Percentiles rank a stretch among this genome's conserved stretches.
Conservation (phyloP, 139 green algal species). For the Tetraselmis striata region DNA sequence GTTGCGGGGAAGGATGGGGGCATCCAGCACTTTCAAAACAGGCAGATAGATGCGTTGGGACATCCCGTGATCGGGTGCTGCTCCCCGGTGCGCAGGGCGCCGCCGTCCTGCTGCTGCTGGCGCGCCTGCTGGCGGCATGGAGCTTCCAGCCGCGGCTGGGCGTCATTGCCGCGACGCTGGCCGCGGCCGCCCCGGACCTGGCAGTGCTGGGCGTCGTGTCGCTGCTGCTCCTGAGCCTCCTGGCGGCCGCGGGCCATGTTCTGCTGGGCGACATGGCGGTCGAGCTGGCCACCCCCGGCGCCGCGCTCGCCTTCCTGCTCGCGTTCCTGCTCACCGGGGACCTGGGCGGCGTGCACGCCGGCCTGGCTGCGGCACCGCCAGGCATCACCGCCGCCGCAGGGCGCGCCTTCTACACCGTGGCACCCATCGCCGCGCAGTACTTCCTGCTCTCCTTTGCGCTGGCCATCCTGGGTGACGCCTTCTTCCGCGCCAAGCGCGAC, state of each 20-base stretch:
- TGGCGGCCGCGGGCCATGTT: neutral
- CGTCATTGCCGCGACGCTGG: neutral
- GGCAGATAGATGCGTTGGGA: no score
- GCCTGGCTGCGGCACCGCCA: neutral
- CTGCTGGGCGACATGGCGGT: neutral
- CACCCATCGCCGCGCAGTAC: neutral
- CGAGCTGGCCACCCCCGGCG: neutral
- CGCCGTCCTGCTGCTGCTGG: neutral
- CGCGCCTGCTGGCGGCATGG: neutral
- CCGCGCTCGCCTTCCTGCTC: neutral
- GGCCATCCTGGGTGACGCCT: neutral
- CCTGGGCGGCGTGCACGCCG: neutral
- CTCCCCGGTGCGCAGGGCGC: neutral
- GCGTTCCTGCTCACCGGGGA: neutral
- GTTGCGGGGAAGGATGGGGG: no score
- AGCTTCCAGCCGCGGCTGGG: neutral
- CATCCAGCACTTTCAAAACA: no score
- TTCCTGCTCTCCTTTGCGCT: neutral
- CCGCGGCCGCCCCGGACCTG: neutral
- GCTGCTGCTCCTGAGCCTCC: neutral
- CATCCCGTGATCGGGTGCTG: no score
- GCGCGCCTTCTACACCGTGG: neutral
- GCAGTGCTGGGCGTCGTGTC: neutral
- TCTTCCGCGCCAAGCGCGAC: neutral
- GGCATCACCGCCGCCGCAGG: no score